phyloP scores from a whole-genome alignment of 2,329 filamentous ascomycete species.

The Arthroderma sp. region DNA sequence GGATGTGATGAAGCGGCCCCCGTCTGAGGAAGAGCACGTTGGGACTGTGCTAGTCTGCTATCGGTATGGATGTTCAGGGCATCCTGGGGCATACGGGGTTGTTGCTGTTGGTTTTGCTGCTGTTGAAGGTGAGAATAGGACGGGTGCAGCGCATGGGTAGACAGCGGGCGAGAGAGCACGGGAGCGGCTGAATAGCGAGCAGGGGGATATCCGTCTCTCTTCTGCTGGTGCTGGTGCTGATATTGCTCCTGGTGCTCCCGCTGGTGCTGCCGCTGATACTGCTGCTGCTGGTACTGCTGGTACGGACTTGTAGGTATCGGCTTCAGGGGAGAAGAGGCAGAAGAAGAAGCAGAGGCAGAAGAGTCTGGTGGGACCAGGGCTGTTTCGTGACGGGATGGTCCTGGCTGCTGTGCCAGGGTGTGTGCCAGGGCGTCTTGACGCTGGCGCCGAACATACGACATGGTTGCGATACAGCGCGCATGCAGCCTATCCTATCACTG shows the following conservation, averaged over 20 bases:
- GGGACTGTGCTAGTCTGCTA: slow-evolving; percentile 1
- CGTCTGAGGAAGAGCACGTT: slow-evolving; percentile 4
- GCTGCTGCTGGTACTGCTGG: background rate
- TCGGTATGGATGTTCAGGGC: slow-evolving; percentile 5
- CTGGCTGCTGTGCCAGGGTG: slow-evolving; percentile 4
- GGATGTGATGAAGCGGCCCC: background rate
- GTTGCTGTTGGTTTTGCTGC: background rate
- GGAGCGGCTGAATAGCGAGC: slow-evolving; percentile 3
- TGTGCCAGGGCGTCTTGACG: slow-evolving; percentile 5
- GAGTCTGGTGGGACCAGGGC: background rate
- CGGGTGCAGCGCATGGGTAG: slow-evolving; percentile 1
- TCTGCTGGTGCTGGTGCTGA: background rate
- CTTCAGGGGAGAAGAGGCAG: background rate
- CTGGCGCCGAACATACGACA: slow-evolving; percentile 4
- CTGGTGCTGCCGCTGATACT: background rate
- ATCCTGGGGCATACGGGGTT: slow-evolving; percentile 2
- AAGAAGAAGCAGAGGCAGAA: background rate
- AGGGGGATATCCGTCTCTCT: background rate
- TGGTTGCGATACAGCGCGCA: background rate
- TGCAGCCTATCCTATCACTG: background rate
- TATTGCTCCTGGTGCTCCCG: background rate
- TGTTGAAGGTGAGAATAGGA: background rate
- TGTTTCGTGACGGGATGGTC: slow-evolving; percentile 4
- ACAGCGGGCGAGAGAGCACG: slow-evolving; percentile 1
- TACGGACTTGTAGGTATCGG: background rate